Percentiles rank a stretch among this genome's conserved stretches.
Evolutionary conservation across 106 monocot species (phyloP).

Genomic region (Triglochin maritima): DNA sequence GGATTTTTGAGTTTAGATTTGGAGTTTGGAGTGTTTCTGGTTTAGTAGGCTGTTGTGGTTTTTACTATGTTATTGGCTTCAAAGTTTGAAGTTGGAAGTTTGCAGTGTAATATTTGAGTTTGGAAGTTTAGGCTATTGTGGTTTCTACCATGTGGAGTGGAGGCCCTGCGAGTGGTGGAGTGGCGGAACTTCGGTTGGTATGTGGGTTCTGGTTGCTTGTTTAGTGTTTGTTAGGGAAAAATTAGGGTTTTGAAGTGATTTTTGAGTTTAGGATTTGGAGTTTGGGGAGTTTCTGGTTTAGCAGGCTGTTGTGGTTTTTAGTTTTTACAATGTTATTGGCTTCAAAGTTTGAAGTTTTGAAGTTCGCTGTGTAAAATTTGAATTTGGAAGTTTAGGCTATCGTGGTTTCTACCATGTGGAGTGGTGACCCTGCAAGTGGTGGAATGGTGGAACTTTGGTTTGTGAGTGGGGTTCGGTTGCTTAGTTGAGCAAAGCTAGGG

Average conservation of each 20-base stretch:
- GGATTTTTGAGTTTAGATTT: constrained; percentile 1
- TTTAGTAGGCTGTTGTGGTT: constrained; percentile 11
- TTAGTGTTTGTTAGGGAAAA: neutral
- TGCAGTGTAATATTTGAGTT: too few relatives aligned
- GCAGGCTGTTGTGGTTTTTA: constrained; percentile 11
- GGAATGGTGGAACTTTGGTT: constrained; percentile 19
- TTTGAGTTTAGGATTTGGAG: constrained; percentile 1
- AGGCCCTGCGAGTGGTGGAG: constrained; percentile 79
- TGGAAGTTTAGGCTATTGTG: too few relatives aligned
- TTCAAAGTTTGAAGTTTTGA: too few relatives aligned
- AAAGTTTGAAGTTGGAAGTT: too few relatives aligned
- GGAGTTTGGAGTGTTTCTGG: neutral
- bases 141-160: too few relatives aligned
- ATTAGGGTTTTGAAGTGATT: neutral
- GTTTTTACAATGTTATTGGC: constrained; percentile 13
- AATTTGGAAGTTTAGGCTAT: too few relatives aligned
- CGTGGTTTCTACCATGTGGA: too few relatives aligned
- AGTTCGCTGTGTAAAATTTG: too few relatives aligned
- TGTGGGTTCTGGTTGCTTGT: neutral
- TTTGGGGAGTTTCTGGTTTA: constrained; percentile 14
- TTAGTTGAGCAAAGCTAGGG: neutral
- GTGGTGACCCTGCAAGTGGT: constrained; percentile 80
- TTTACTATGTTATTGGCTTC: constrained; percentile 9
- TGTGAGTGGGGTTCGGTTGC: constrained; percentile 10
- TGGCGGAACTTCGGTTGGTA: constrained; percentile 10